Percentiles rank a stretch among this genome's conserved stretches.
Conservation (phyloP, 108 stramenopile genomes). For the Licmophora abbreviata region DNA sequence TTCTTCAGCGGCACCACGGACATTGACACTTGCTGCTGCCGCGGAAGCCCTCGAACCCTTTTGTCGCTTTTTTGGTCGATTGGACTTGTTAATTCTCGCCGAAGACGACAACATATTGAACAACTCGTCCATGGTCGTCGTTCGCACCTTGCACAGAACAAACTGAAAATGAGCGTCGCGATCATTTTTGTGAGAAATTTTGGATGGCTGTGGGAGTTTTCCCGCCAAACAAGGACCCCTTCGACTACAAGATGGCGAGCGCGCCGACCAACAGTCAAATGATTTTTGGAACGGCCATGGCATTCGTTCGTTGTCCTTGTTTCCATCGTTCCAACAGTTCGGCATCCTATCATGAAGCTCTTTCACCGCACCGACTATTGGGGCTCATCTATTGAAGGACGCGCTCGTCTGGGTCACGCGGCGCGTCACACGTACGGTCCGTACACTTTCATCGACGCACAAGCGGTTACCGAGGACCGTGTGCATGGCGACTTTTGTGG, state of each 20-base stretch:
- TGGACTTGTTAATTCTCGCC: constrained; percentile 71
- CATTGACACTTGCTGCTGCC: constrained; percentile 2
- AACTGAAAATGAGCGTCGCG: neutral
- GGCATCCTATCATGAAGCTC: neutral
- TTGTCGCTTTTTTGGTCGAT: constrained; percentile 25
- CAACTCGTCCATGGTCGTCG: constrained; percentile 64
- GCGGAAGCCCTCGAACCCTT: constrained; percentile 3
- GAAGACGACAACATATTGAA: constrained; percentile 82
- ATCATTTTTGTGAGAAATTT: too few relatives aligned
- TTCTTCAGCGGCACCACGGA: constrained; percentile 13
- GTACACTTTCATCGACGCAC: neutral
- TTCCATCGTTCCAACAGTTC: too few relatives aligned
- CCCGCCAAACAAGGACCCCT: too few relatives aligned
- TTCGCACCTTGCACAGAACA: neutral
- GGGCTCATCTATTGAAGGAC: neutral
- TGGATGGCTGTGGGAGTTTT: too few relatives aligned
- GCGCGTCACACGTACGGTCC: neutral
- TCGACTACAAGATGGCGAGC: too few relatives aligned
- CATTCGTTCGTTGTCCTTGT: too few relatives aligned
- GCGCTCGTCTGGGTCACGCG: neutral
- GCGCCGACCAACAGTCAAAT: too few relatives aligned
- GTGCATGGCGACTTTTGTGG: constrained; percentile 11
- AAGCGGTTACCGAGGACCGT: neutral
- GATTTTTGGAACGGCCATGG: too few relatives aligned
- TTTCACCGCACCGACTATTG: neutral